These are phyloP conservation scores for Pyrus communis DNA, from an alignment of 306 rosid genomes.

Conservation along the genomic window DNA sequence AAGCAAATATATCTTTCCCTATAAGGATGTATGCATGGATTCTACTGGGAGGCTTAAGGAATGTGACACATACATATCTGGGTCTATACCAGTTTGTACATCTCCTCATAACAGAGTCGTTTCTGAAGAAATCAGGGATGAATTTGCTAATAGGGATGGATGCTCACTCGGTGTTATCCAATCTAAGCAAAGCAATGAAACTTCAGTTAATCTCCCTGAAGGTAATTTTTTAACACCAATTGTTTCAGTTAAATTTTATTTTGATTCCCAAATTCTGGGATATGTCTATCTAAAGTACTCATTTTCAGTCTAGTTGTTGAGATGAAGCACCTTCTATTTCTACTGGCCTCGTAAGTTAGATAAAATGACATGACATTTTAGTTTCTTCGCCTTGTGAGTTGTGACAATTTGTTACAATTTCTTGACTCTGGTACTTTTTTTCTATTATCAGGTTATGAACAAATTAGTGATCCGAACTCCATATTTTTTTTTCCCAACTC, in stretches of 20 bases:
- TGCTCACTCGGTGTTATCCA: conserved; percentile 12
- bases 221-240: conserved; percentile 22
- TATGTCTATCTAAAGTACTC: not conserved
- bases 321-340: not conserved
- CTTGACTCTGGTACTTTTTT: not conserved
- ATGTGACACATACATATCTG: conserved; percentile 23
- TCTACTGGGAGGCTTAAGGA: conserved; percentile 26
- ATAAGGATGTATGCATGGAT: conserved; percentile 23
- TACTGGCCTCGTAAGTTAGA: not conserved
- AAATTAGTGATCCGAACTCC: not conserved
- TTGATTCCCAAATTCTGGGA: conserved; percentile 7
- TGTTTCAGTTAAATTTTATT: conserved; percentile 4
- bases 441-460: not conserved
- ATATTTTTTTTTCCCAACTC: not conserved
- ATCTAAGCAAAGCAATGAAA: conserved; percentile 24
- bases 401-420: not conserved
- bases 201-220: conserved; percentile 28
- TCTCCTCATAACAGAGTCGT: conserved; percentile 17
- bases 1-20: conserved; percentile 18
- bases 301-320: not conserved
- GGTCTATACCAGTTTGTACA: conserved; percentile 26
- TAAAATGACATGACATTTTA: not conserved
- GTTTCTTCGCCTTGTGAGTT: not conserved
- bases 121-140: conserved; percentile 29
- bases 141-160: conserved; percentile 18